phyloP scores from a whole-genome alignment of 2,329 filamentous ascomycete genomes.

The Rugonectria rugulosa region DNA sequence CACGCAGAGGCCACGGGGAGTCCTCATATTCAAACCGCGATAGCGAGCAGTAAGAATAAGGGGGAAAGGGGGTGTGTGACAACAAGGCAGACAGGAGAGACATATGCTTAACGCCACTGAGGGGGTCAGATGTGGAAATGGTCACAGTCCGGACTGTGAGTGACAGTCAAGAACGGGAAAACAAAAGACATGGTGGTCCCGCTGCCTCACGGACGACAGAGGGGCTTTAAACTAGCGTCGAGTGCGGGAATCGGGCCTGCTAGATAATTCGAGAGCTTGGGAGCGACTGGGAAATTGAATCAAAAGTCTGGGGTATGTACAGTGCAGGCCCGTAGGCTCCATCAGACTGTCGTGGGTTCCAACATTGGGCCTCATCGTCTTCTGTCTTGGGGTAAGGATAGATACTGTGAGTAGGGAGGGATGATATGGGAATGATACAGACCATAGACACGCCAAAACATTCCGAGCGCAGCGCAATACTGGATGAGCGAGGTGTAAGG shows the following conservation, averaged over 20 bases:
- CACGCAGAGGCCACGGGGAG: background rate
- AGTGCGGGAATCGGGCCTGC: constrained; percentile 27
- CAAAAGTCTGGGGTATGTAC: constrained; percentile 15
- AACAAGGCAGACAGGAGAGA: constrained; percentile 12
- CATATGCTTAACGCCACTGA: constrained; percentile 19
- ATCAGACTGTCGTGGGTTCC: too few relatives aligned
- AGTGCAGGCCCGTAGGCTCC: background rate
- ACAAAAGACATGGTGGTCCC: too few relatives aligned
- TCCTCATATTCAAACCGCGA: too few relatives aligned
- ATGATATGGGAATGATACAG: too few relatives aligned
- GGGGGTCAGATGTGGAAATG: too few relatives aligned
- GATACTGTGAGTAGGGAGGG: too few relatives aligned
- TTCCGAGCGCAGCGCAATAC: too few relatives aligned
- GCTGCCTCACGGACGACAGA: constrained; percentile 16
- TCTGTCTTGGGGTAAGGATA: too few relatives aligned
- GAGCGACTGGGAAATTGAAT: constrained; percentile 12
- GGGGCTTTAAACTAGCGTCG: constrained; percentile 31
- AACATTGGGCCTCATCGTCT: too few relatives aligned
- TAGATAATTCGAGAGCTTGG: background rate
- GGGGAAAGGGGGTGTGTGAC: background rate
- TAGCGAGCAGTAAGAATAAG: too few relatives aligned
- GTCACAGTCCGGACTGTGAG: background rate
- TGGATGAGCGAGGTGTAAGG: too few relatives aligned
- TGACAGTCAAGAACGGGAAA: constrained; percentile 7
- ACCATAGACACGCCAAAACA: too few relatives aligned